Base-by-base conservation (phyloP, 2,329 filamentous ascomycete species). In the Alternaria dauci region DNA sequence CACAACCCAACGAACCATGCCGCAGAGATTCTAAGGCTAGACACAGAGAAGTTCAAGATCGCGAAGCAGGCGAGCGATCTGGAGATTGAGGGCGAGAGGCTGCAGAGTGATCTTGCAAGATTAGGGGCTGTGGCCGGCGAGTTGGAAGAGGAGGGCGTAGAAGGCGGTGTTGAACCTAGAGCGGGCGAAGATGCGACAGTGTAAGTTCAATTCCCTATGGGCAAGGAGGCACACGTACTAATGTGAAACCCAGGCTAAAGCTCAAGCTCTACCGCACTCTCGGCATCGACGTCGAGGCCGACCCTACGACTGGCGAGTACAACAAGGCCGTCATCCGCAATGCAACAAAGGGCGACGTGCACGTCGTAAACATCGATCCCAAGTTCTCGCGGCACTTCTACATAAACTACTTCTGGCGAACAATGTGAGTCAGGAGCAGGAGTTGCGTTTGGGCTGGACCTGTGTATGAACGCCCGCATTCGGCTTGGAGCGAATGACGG, bases 401-500 rank as follows among this genome's bases (percentile, higher is more conserved):
- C 74, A 92, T 94, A 23, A 96, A 97, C 72, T 96, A 96, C 78
- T 96, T 98, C 75, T 99, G 95, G 95, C 86, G 93, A 72, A 94
- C 89, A 30, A 84, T 97, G 77, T 96, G 67, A 61, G 6, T 0
- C 8, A 12, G 18, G 8, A 14, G 43, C 25, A 8, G 0, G 2
- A 32, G 20, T 30, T n/a, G 18, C 12, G 32, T 18, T 20, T 20
- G 36, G 28, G n/a, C 52, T 30, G 25, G 8, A 12, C 7, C 18
- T 14, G 5, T 30, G 9, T 9, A 30, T 8, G 28, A 9, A 12
- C 32, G 11, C 12, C 5, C 4, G 32, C 32, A 34, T 34, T 5
- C 9, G 30, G 8, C 30, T 12, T 5, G 5, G 11, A 11, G 12
- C 5, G 14, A 28, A 14, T 23, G n/a, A n/a, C 11, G 9, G 4